Base-by-base conservation (phyloP, 257 asterid genomes). In the Marsdenia floribunda region DNA sequence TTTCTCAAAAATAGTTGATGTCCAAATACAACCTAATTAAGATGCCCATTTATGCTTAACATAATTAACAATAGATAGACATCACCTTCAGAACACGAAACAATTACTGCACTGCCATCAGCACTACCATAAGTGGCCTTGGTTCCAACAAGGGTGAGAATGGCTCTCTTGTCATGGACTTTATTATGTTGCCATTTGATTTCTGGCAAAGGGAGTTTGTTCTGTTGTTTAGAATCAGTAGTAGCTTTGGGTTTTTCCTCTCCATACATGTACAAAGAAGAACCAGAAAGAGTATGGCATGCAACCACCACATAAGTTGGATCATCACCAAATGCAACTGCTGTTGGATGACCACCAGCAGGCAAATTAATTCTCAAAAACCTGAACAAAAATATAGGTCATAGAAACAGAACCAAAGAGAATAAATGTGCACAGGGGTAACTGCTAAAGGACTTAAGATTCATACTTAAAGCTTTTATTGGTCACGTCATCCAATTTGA, bases 391-490 rank as follows among this genome's bases (percentile, higher is more conserved):
- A 71, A 33, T 0, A 75, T 21, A 15, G 64, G 54, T 69, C 49
- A 77, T 68, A 74, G 68, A 70, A 64, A 22, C 54, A 29, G 12
- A 50, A 35, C 29, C 46, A 67, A 77, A 81, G 11, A 26, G 21
- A 15, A 46, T 21, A 47, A 40, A 29, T n/a, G 6, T 77, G 59
- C 49, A 71, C 33, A 29, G 66, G 29, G 40, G 33, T 12, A 57
- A 35, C 50, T 10, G 78, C 66, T 68, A 81, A 24, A 35, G 14
- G 60, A 50, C 78, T 57, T 59, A 82, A 74, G 82, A 82, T 66
- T 21, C 83, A 69, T 95, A 95, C 99, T 95, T 95, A 86, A 95
- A 95, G 82, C 99, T 95, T 90, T 90, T 95, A 87, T 94, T 90
- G 70, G 94, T 76, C 59, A 86, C 98, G 78, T 95, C 98, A 73